Percentiles rank a stretch among this genome's conserved stretches.
Conservation (phyloP, 2,329 filamentous ascomycete species). For the Microcera coccophila region DNA sequence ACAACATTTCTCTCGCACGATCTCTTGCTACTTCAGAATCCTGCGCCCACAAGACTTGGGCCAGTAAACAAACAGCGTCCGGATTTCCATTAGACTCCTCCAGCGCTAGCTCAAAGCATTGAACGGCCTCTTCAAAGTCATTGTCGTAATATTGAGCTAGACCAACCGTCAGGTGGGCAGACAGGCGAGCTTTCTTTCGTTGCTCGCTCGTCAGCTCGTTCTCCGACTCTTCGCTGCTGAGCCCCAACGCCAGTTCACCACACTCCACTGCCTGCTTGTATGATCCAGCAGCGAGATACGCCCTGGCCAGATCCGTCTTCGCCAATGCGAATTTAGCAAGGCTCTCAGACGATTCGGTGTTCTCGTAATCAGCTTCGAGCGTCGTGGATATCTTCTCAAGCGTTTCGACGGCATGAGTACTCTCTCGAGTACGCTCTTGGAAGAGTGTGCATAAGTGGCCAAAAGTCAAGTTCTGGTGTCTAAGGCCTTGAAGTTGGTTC, state of each 20-base stretch:
- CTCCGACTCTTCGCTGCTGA: constrained; percentile 69
- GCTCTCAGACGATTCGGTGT: constrained; percentile 69
- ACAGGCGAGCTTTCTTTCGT: constrained; percentile 69
- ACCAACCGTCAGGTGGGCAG: constrained; percentile 80
- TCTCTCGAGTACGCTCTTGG: constrained; percentile 73
- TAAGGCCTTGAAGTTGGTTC: constrained; percentile 70
- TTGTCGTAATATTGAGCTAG: constrained; percentile 72
- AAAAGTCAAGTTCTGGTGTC: constrained; percentile 66
- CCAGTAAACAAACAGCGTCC: constrained; percentile 80
- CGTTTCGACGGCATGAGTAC: constrained; percentile 56
- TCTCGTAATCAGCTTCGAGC: constrained; percentile 80
- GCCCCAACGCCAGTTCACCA: constrained; percentile 73
- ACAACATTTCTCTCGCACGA: constrained; percentile 74
- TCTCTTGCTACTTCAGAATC: constrained; percentile 69
- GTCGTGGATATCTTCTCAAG: constrained; percentile 64
- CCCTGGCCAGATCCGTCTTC: constrained; percentile 83
- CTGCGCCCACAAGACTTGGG: constrained; percentile 90
- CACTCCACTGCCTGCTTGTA: constrained; percentile 71
- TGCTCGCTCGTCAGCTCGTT: constrained; percentile 62
- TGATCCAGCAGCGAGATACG: constrained; percentile 64
- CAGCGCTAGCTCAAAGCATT: constrained; percentile 76
- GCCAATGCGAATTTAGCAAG: constrained; percentile 76
- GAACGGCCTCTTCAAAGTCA: constrained; percentile 64
- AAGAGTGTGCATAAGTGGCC: constrained; percentile 77
- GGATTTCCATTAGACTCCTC: constrained; percentile 72